Conservation (phyloP, 768 basidiomycete species). For the Filobasidium wieringae region DNA sequence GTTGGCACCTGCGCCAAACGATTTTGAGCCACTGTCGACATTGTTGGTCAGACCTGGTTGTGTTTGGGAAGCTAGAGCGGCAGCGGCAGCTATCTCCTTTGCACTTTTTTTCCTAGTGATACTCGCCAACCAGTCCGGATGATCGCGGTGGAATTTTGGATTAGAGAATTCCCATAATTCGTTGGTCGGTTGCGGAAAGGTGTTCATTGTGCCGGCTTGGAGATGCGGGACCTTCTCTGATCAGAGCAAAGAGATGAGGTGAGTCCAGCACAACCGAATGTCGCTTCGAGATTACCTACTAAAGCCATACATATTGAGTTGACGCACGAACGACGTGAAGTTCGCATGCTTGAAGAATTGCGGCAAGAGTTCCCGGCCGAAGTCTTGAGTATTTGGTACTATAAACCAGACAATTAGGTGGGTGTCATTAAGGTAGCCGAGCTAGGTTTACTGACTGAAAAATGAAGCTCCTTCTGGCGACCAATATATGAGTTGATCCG, state of each 20-base stretch:
- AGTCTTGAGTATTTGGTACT: constrained; percentile 86
- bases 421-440: not conserved
- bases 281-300: constrained; percentile 49
- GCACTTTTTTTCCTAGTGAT: constrained; percentile 71
- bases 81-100: constrained; percentile 16
- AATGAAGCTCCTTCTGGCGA: constrained; percentile 82
- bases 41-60: not conserved
- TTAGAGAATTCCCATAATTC: constrained; percentile 68
- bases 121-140: constrained; percentile 72
- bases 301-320: constrained; percentile 43
- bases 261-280: not conserved
- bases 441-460: constrained; percentile 51
- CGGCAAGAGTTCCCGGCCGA: constrained; percentile 58
- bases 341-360: constrained; percentile 41
- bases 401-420: not conserved
- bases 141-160: constrained; percentile 73
- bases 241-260: not conserved
- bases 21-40: not conserved
- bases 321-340: constrained; percentile 39
- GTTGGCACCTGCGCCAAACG: not conserved
- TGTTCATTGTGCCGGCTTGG: constrained; percentile 78
- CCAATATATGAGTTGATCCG: constrained; percentile 81
- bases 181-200: constrained; percentile 27
- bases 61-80: constrained; percentile 7
- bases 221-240: constrained; percentile 61